Conservation (phyloP, 371 early-diverging fungal species). For the Mortierella sp. region DNA sequence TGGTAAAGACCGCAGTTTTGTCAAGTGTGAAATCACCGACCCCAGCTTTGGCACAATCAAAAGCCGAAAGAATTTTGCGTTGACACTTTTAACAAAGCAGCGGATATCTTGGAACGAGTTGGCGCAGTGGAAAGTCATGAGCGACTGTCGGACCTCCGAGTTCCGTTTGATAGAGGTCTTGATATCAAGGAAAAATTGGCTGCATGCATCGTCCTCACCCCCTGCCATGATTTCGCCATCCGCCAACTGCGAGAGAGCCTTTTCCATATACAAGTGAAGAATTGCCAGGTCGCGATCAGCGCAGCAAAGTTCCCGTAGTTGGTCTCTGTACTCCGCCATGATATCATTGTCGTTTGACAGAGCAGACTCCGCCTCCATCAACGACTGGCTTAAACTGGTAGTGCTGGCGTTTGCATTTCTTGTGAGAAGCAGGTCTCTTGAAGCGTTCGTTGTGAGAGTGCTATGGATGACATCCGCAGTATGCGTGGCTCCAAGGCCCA, state of each 20-base stretch:
- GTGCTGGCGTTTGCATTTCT: slow-evolving; percentile 39
- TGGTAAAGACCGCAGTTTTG: slow-evolving; percentile 29
- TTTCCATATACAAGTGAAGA: slow-evolving; percentile 68
- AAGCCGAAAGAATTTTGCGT: slow-evolving; percentile 67
- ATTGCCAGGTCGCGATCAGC: slow-evolving; percentile 59
- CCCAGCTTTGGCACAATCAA: slow-evolving; percentile 69
- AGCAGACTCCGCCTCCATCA: slow-evolving; percentile 31
- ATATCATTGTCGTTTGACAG: slow-evolving; percentile 22
- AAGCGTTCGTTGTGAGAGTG: slow-evolving; percentile 5
- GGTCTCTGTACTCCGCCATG: slow-evolving; percentile 42
- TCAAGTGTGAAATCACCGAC: slow-evolving; percentile 57
- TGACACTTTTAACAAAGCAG: slow-evolving; percentile 77
- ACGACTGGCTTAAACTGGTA: slow-evolving; percentile 33
- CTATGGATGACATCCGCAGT: slow-evolving; percentile 3
- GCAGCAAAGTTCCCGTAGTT: slow-evolving; percentile 48
- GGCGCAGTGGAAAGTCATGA: slow-evolving; percentile 43
- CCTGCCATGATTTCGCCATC: slow-evolving; percentile 63
- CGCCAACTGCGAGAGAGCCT: slow-evolving; percentile 58
- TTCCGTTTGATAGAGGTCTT: slow-evolving; percentile 46
- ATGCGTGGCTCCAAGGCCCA: slow-evolving; percentile 21
- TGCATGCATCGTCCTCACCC: slow-evolving; percentile 51
- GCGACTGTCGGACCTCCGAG: slow-evolving; percentile 33
- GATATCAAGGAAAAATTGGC: slow-evolving; percentile 55
- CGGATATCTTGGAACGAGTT: slow-evolving; percentile 60
- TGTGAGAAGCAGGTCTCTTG: slow-evolving; percentile 24